These are phyloP conservation scores for Monosporascus cannonballus DNA, from an alignment of 2,329 filamentous ascomycete genomes.

Conservation along the genomic window DNA sequence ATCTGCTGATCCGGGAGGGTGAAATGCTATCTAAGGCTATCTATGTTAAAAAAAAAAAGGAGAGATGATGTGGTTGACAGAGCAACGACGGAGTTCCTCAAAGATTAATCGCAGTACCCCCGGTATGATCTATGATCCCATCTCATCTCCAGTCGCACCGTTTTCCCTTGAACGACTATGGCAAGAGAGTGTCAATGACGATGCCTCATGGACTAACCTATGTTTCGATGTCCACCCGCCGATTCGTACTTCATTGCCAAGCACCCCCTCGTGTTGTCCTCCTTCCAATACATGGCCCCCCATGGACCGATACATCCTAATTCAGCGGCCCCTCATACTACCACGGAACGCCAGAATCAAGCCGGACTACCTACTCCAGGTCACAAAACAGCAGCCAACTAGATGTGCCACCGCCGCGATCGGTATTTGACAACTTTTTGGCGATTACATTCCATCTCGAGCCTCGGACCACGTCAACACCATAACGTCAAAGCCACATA, in stretches of 20 bases:
- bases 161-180: not conserved
- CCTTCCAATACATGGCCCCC: not conserved
- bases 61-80: not conserved
- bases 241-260: not conserved
- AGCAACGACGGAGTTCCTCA: no score
- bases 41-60: not conserved
- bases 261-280: not conserved
- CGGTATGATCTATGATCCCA: no score
- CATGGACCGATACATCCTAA: not conserved
- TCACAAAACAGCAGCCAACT: not conserved
- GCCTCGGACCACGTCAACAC: not conserved
- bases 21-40: not conserved
- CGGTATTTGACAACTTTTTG: not conserved
- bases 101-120: no score
- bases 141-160: not conserved
- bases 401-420: not conserved
- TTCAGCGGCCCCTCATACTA: not conserved
- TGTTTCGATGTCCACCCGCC: not conserved
- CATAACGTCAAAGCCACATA: not conserved
- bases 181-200: not conserved
- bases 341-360: not conserved
- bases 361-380: not conserved
- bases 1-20: not conserved
- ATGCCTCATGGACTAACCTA: not conserved
- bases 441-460: not conserved